Percentiles rank a stretch among this genome's conserved stretches.
phyloP scores from a whole-genome alignment of 1,284 basidiomycete genomes.

The Sanghuangporus weigelae region DNA sequence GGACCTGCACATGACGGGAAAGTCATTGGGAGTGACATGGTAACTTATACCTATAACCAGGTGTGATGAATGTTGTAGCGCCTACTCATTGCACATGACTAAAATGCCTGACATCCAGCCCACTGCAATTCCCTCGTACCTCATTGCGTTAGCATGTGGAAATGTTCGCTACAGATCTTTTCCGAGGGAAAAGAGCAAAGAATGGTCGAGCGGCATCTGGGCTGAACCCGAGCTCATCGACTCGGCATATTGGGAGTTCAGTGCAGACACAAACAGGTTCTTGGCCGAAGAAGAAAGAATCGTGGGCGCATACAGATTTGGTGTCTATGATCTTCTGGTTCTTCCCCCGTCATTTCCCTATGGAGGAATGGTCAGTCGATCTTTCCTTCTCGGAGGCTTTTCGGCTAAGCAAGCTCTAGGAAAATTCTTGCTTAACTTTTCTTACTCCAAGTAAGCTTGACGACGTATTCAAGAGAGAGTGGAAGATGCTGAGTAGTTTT shows the following conservation, averaged over 20 bases:
- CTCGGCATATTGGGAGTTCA: constrained; percentile 83
- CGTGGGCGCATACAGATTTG: constrained; percentile 77
- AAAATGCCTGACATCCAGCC: constrained; percentile 41
- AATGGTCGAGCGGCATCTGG: constrained; percentile 85
- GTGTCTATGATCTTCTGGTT: constrained; percentile 89
- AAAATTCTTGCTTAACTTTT: constrained; percentile 83
- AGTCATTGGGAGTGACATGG: constrained; percentile 61
- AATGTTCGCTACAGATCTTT: constrained; percentile 76
- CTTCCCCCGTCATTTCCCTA: constrained; percentile 93
- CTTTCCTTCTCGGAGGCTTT: constrained; percentile 1
- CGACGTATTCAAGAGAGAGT: not conserved
- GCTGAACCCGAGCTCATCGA: constrained; percentile 83
- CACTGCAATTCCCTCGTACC: constrained; percentile 79
- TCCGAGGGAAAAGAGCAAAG: constrained; percentile 50
- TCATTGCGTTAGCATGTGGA: constrained; percentile 84
- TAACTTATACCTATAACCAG: constrained; percentile 67
- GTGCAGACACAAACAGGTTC: constrained; percentile 79
- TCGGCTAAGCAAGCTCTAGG: constrained; percentile 34
- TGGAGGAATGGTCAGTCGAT: constrained; percentile 68
- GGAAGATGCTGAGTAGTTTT: not conserved
- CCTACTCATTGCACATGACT: not conserved
- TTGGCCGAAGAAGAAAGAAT: constrained; percentile 73
- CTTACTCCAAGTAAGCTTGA: constrained; percentile 72
- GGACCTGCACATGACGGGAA: constrained; percentile 63
- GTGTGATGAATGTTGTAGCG: constrained; percentile 23